These are phyloP conservation scores for Thielaviopsis punctulata DNA, from an alignment of 2,329 filamentous ascomycete species.

Conservation along the genomic window DNA sequence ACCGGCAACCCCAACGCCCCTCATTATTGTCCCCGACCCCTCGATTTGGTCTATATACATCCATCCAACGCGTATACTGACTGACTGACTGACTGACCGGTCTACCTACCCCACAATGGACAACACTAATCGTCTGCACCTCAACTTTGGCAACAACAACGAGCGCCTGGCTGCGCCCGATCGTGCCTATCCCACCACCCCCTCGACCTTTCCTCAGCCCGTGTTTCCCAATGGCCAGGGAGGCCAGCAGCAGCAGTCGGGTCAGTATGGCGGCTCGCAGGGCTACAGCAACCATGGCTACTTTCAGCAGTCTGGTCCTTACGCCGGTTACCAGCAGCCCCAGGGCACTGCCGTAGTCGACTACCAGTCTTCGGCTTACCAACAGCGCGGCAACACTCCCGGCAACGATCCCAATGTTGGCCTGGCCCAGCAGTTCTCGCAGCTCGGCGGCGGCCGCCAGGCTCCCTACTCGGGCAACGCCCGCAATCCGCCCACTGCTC, in stretches of 20 bases:
- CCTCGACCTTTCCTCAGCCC: conserved; percentile 90
- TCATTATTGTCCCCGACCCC: conserved; percentile 1
- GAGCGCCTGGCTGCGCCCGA: conserved; percentile 44
- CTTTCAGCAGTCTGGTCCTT: conserved; percentile 40
- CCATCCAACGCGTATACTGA: no score
- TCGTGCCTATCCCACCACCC: conserved; percentile 68
- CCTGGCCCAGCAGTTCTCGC: conserved; percentile 87
- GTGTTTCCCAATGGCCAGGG: conserved; percentile 39
- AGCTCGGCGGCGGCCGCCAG: conserved; percentile 60
- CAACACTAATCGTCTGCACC: conserved; percentile 44
- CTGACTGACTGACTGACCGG: no score
- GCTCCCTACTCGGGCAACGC: conserved; percentile 40
- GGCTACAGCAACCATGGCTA: conserved; percentile 35
- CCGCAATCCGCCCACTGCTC: conserved; percentile 43
- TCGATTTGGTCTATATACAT: background rate
- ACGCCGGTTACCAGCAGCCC: conserved; percentile 24
- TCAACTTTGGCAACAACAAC: conserved; percentile 51
- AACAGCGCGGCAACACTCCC: conserved; percentile 38
- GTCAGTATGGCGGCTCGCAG: conserved; percentile 11
- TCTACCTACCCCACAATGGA: conserved; percentile 24
- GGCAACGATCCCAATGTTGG: conserved; percentile 76
- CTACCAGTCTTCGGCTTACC: conserved; percentile 29
- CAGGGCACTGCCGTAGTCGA: conserved; percentile 27
- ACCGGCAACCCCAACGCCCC: background rate
- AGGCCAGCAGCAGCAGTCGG: conserved; percentile 17